Base-by-base conservation (phyloP, 805 yeast genomes). In the Saccharomycopsis vini region DNA sequence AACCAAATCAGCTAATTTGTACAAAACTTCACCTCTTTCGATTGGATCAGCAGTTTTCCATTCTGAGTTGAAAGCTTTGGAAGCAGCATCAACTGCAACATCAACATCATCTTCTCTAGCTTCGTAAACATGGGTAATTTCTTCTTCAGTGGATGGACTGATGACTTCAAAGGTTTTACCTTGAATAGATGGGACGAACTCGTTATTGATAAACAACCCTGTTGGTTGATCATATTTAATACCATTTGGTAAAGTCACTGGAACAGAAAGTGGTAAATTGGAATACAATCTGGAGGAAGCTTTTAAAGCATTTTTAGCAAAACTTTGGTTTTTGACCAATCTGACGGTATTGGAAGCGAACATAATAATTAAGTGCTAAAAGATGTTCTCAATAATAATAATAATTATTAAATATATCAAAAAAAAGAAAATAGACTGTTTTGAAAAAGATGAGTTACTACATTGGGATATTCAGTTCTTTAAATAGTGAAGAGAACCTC, bases 51-150 rank as follows among this genome's bases (percentile, higher is more conserved):
- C 67, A 36, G 65, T 66, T 42, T 86, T 74, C 94, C 95, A 87
- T 44, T 59, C 61, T 18, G 68, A 57, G 39, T 79, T 68, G 69
- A 81, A 86, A 9, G 96, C 96, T 33, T 67, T 68, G 51, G 73
- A 68, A 37, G 97, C 97, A 30, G 95, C 94, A 21, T 76, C 73
- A 28, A 90, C 95, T 15, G 97, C 97, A 47, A 65, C 47, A 53
- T 87, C 92, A 39, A 86, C 79, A 60, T 86, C 95, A 45, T 72
- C 88, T 39, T 66, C 78, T 50, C 73, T 68, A 41, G 92, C 95
- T 59, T 81, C 89, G 58, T 82, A 79, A 41, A 84, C 77, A 40
- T 72, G 72, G 42, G 80, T 69, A 52, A 85, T 75, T 46, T 67
- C 72, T 58, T 81, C 80, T 62, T 83, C 92, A 34, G 89, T 81